Evolutionary conservation across 1,284 basidiomycete genomes (phyloP), one percentile per base, ranked within the genome.

Genomic region (Farysia itapuensis): DNA sequence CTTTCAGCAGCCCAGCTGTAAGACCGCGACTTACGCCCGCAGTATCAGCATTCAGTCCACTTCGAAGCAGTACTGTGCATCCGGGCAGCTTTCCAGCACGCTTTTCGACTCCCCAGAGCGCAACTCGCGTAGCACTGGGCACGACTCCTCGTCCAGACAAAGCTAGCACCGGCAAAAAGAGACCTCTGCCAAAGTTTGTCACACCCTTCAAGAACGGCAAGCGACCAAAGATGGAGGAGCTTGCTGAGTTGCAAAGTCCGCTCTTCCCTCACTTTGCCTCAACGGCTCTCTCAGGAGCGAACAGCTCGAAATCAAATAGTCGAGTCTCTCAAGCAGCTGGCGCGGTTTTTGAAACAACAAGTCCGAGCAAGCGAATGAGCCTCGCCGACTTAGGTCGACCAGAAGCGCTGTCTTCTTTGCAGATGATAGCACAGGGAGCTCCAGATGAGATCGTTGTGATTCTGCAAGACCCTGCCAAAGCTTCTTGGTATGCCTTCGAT

Each of bases 191-290:
- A 3, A 39, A 31, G 15, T 70, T 70, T 22, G 51, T 51, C n/a
- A 52, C 68, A 4, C 68, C 68, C 0, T 70, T 70, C 49, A 70
- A 66, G 28, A 32, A 35, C 11, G 59, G 58, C 26, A 61, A 61
- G n/a, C 46, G 58, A 5, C 58, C 51, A 4, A 35, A 39, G 32
- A 22, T 29, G 2, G 44, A 53, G 18, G 46, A 43, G n/a, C 4
- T 9, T 15, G 1, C 14, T 28, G n/a, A n/a, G n/a, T 28, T 28
- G 11, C 26, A n/a, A 11, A 28, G 26, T n/a, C 26, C 26, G 9
- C n/a, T n/a, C n/a, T n/a, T n/a, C n/a, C n/a, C n/a, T n/a, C n/a
- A n/a, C n/a, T n/a, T n/a, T n/a, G n/a, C n/a, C n/a, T 28, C 26
- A n/a, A 28, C n/a, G 26, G 26, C 26, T 11, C 26, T 9, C 11